Base-by-base conservation (phyloP, 257 asterid genomes). In the Salvia miltiorrhiza region DNA sequence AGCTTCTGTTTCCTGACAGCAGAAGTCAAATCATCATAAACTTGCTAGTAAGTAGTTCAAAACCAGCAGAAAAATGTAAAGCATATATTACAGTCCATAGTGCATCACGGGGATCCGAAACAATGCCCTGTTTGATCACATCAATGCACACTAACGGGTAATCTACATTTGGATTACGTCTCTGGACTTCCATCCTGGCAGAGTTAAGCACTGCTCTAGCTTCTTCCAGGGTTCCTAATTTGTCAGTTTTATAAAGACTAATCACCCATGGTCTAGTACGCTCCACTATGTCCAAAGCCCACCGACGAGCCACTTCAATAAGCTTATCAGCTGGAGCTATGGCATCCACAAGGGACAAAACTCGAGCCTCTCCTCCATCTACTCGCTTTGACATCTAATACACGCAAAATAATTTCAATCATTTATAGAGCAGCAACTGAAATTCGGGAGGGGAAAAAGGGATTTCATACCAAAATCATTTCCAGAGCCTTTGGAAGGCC, bases 281-380 rank as follows among this genome's bases (percentile, higher is more conserved):
- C 67, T 76, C 87, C 12, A 63, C 74, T 50, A 86, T 86, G 69
- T 81, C 92, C 57, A 86, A 79, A 40, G 92, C 87, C 86, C 89
- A 84, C 35, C 47, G 67, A 49, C 84, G 72, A 76, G 92, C 89
- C 48, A 71, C 73, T 65, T 44, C 65, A 64, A 86, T 79, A 72
- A 86, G 78, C 78, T 81, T 70, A 71, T 78, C 74, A 5, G 85
- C 67, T 49, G 93, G 77, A 74, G 72, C 86, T 62, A 78, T 73
- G 64, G 76, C 85, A 77, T 87, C 93, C 78, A 87, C 85, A 35
- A 87, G 88, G 44, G 79, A 75, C 73, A 80, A 58, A 35, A 13
- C 55, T 52, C 23, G 69, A 62, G 90, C 93, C 64, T 82, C 85
- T 24, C 80, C 69, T 48, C 86, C 89, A 43, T 69, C 76, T 26